These are phyloP conservation scores for Avena sativa DNA, from an alignment of 176 grass and related monocot species.

Conservation along the genomic window DNA sequence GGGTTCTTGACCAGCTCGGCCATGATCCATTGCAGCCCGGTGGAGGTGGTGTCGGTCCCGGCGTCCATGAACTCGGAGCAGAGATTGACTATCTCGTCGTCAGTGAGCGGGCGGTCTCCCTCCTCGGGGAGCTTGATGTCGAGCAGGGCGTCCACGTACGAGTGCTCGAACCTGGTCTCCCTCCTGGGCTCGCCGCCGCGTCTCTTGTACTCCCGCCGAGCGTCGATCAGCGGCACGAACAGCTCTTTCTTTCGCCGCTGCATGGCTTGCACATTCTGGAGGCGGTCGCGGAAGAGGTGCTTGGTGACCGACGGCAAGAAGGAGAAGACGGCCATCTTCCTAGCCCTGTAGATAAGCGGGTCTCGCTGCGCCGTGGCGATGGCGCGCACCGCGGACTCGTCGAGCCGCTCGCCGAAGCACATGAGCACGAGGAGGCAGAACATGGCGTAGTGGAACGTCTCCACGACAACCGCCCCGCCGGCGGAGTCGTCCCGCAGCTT, in stretches of 20 bases:
- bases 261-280: conserved; percentile 20
- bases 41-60: conserved; percentile 67
- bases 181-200: conserved; percentile 25
- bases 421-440: no score
- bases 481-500: no score
- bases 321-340: conserved; percentile 28
- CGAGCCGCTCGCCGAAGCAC: conserved; percentile 75
- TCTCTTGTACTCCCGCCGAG: conserved; percentile 26
- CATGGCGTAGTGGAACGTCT: no score
- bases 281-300: conserved; percentile 43
- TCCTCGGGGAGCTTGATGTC: conserved; percentile 49
- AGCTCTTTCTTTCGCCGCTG: conserved; percentile 16
- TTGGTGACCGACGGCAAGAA: conserved; percentile 46
- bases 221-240: conserved; percentile 45
- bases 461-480: no score
- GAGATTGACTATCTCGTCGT: conserved; percentile 45
- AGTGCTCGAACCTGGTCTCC: conserved; percentile 25
- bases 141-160: conserved; percentile 61
- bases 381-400: conserved; percentile 49
- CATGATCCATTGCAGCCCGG: conserved; percentile 73
- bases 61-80: conserved; percentile 62
- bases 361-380: conserved; percentile 46
- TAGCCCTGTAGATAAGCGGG: conserved; percentile 22
- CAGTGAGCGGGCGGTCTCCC: conserved; percentile 34
- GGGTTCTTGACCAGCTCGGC: conserved; percentile 62